Base-by-base conservation (phyloP, 148 eudicot species). In the Agrostemma githago region DNA sequence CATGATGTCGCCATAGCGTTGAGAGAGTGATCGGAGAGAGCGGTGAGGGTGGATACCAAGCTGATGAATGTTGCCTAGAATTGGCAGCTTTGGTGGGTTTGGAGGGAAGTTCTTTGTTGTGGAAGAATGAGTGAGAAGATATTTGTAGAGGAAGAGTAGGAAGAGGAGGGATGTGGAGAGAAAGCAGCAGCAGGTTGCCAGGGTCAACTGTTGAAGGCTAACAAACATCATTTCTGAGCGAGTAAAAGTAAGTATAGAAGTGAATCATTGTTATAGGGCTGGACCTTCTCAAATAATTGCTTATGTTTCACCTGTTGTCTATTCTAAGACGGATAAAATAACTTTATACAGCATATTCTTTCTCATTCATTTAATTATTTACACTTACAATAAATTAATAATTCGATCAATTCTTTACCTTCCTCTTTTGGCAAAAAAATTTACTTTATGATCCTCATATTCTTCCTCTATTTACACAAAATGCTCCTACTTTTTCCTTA, bases 61-160 rank as follows among this genome's bases (percentile, higher is more conserved):
- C 39, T 84, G 82, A 72, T 83, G 86, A 62, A 81, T 72, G 72
- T 84, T 83, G 46, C 86, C 86, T 12, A 83, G 17, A 38, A 83
- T 43, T 1, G 86, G 83, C 19, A 83, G 44, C 69, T 59, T 78
- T 71, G 79, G 75, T 38, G 84, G 81, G 8, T 80, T 72, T 4
- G 86, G 86, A n/a, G 86, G 83, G 26, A 78, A 54, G 10, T 41
- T 72, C 21, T 70, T 80, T 9, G 26, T 40, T 4, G 57, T 5
- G 9, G 10, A 10, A 5, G 76, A 12, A 41, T 40, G 21, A 17
- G 15, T 4, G 59, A 10, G n/a, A 12, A 74, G 48, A 72, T 70
- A 70, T 74, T 74, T 74, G 63, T 60, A 54, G 44, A 79, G 74
- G 40, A 74, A 68, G 74, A 74, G 63, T 5, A 67, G 11, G 65